Conservation (phyloP, 1,284 basidiomycete genomes). For the Ustilago sp. region DNA sequence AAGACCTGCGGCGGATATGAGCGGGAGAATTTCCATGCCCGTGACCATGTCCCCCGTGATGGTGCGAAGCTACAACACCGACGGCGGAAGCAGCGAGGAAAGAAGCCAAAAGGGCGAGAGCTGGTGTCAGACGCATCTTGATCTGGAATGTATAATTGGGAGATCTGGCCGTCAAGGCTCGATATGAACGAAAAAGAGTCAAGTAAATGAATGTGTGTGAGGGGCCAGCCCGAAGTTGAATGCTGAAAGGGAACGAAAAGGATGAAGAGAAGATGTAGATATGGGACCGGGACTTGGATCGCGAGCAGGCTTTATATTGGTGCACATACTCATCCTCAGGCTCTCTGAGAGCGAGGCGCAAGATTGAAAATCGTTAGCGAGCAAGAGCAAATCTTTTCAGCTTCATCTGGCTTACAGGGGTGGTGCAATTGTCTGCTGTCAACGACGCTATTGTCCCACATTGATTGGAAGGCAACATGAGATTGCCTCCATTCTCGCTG, state of each 20-base stretch:
- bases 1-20: slow-evolving; percentile 5
- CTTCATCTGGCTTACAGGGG: not conserved
- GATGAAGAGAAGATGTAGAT: not conserved
- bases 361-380: not conserved
- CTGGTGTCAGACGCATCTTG: slow-evolving; percentile 33
- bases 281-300: not conserved
- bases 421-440: not conserved
- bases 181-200: not conserved
- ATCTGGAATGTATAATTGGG: not conserved
- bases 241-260: not conserved
- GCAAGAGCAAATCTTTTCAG: not conserved
- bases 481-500: not conserved
- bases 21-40: not conserved
- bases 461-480: too few relatives aligned
- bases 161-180: slow-evolving; percentile 7
- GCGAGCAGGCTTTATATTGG: not conserved
- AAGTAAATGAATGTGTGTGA: slow-evolving; percentile 18
- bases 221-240: slow-evolving; percentile 30
- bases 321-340: not conserved
- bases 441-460: not conserved
- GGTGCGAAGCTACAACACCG: slow-evolving; percentile 9
- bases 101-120: slow-evolving; percentile 31
- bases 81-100: slow-evolving; percentile 23
- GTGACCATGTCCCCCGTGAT: not conserved
- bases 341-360: not conserved